A percentile compares a stretch with the other conserved stretches of the same genome.
Evolutionary conservation across 2,329 filamentous ascomycete species (phyloP).

Genomic region (Plectosphaerella plurivora): DNA sequence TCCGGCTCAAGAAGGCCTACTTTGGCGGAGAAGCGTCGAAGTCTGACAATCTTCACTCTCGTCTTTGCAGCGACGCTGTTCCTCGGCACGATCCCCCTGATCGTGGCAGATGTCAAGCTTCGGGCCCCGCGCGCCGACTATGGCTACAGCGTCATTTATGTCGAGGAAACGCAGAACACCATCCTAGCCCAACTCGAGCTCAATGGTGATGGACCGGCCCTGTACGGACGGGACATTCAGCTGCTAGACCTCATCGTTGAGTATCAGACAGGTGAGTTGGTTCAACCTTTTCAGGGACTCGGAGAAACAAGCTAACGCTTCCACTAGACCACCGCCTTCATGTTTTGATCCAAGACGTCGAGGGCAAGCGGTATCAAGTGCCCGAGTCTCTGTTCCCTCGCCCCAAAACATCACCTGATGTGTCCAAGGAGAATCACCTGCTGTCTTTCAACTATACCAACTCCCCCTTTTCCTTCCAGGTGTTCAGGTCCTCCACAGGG

Average conservation of each 20-base stretch:
- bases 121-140: not conserved
- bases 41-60: too few relatives aligned
- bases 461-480: slow-evolving; percentile 63
- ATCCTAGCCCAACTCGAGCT: not conserved
- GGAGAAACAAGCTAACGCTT: not conserved
- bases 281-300: not conserved
- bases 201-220: not conserved
- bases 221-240: not conserved
- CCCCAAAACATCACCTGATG: slow-evolving; percentile 27
- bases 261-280: slow-evolving; percentile 21
- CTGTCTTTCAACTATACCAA: slow-evolving; percentile 29
- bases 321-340: slow-evolving; percentile 59
- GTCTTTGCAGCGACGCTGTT: too few relatives aligned
- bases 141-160: not conserved
- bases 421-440: not conserved
- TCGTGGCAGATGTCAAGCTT: not conserved
- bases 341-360: slow-evolving; percentile 67
- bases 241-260: slow-evolving; percentile 21
- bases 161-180: not conserved
- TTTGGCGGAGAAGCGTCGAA: too few relatives aligned
- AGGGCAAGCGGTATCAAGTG: slow-evolving; percentile 67
- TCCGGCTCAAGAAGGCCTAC: too few relatives aligned
- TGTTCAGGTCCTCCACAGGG: slow-evolving; percentile 48
- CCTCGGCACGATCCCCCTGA: not conserved
- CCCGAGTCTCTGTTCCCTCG: slow-evolving; percentile 65